phyloP scores from a whole-genome alignment of 73 alveolate genomes.

The Urostyla sp. region DNA sequence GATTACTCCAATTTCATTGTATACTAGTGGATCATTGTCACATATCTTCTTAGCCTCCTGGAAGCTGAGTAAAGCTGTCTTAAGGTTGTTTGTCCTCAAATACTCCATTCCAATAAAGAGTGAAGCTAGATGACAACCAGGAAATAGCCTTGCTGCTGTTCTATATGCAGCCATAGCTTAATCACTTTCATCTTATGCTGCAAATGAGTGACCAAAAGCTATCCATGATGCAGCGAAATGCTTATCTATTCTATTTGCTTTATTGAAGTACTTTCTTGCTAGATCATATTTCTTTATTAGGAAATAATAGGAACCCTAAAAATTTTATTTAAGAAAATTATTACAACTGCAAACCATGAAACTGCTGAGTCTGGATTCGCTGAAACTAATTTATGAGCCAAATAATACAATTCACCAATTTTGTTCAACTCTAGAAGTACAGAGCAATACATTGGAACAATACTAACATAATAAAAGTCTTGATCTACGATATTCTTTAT shows the following conservation, averaged over 20 bases:
- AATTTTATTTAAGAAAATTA: not conserved
- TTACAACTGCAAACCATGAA: constrained; percentile 97
- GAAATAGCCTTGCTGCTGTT: constrained; percentile 96
- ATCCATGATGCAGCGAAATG: constrained; percentile 97
- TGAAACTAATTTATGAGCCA: constrained; percentile 94
- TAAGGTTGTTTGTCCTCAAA: constrained; percentile 92
- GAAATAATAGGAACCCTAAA: constrained; percentile 91
- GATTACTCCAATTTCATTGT: constrained; percentile 97
- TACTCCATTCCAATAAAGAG: constrained; percentile 98
- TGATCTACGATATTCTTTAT: constrained; percentile 86
- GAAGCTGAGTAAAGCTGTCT: constrained; percentile 95
- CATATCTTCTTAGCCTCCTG: constrained; percentile 89
- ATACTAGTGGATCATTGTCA: constrained; percentile 93
- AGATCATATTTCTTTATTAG: constrained; percentile 95
- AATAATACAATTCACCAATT: constrained; percentile 93
- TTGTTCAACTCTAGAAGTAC: constrained; percentile 92
- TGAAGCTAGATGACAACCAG: constrained; percentile 97
- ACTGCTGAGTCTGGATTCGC: constrained; percentile 93
- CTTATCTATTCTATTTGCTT: constrained; percentile 94
- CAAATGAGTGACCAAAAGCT: constrained; percentile 97
- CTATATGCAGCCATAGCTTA: constrained; percentile 98
- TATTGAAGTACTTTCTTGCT: constrained; percentile 93
- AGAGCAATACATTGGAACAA: constrained; percentile 95
- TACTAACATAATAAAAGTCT: constrained; percentile 90
- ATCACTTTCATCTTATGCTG: constrained; percentile 98